Evolutionary conservation across 352 stramenopile species (phyloP).

Genomic region (Elongisporangium senticosum): DNA sequence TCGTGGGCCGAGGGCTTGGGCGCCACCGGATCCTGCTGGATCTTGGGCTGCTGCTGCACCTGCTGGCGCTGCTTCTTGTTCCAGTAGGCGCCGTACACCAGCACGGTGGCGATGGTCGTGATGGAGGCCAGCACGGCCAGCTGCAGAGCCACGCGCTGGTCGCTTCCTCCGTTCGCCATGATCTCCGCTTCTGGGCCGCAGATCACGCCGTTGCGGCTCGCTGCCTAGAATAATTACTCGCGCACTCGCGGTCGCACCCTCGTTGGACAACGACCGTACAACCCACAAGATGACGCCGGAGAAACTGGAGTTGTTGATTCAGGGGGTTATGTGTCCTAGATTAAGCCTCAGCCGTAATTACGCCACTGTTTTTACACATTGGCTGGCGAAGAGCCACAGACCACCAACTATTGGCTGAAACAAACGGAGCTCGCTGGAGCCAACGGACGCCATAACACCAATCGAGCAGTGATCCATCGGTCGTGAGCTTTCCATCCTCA

Average conservation of each 20-base stretch:
- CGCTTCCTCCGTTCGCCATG: constrained; percentile 14
- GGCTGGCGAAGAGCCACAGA: constrained; percentile 9
- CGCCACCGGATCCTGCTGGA: constrained; percentile 8
- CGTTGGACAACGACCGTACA: too few relatives aligned
- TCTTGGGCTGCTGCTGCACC: constrained; percentile 8
- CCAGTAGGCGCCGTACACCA: constrained; percentile 45
- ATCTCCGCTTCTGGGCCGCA: constrained; percentile 1
- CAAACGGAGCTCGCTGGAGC: not conserved
- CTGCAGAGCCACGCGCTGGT: constrained; percentile 54
- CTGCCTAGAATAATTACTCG: too few relatives aligned
- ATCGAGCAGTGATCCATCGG: constrained; percentile 85
- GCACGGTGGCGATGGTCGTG: constrained; percentile 54
- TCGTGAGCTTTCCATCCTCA: constrained; percentile 70
- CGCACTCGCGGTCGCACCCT: too few relatives aligned
- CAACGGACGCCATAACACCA: constrained; percentile 15
- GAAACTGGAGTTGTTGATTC: not conserved
- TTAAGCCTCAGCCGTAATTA: not conserved
- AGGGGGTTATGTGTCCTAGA: not conserved
- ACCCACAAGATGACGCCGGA: too few relatives aligned
- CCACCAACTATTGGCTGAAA: constrained; percentile 1
- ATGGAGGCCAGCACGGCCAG: constrained; percentile 67
- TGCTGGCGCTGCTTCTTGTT: constrained; percentile 34
- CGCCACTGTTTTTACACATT: constrained; percentile 15
- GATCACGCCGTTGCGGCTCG: not conserved
- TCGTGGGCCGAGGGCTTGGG: constrained; percentile 17